These are phyloP conservation scores for Populus trichocarpa DNA, from an alignment of 441 rosid species.

Conservation along the genomic window DNA sequence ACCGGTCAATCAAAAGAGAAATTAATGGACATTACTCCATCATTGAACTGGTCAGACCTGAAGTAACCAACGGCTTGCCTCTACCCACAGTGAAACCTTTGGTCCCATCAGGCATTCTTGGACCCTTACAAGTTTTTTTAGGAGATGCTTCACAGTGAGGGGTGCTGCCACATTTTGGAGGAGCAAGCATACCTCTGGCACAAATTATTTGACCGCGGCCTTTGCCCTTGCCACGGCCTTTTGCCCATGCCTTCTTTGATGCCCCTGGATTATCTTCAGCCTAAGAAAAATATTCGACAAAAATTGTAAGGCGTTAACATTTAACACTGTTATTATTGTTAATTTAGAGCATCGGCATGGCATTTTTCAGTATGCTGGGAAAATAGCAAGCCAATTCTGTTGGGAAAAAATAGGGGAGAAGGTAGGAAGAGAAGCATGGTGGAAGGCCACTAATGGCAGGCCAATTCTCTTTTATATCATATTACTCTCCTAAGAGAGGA, in stretches of 20 bases:
- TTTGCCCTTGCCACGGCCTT: slow-evolving; percentile 52
- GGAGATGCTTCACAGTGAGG: slow-evolving; percentile 35
- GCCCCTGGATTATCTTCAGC: slow-evolving; percentile 51
- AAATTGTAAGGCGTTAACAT: not conserved
- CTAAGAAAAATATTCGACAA: slow-evolving; percentile 18
- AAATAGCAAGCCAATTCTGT: no score
- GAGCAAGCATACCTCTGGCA: slow-evolving; percentile 48
- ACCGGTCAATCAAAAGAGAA: not conserved
- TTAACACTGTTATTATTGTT: not conserved
- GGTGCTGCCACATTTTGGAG: slow-evolving; percentile 33
- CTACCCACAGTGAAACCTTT: slow-evolving; percentile 88
- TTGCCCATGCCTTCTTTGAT: slow-evolving; percentile 50
- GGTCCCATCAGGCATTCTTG: slow-evolving; percentile 92
- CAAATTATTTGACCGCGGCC: slow-evolving; percentile 45
- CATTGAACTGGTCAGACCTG: slow-evolving; percentile 14
- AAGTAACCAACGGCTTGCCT: slow-evolving; percentile 55
- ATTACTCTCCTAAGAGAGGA: no score
- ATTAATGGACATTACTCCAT: slow-evolving; percentile 12
- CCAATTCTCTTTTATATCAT: no score
- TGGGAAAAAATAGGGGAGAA: not conserved
- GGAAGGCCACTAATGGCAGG: no score
- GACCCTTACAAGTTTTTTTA: slow-evolving; percentile 51
- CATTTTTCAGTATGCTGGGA: not conserved
- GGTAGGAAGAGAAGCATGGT: not conserved
- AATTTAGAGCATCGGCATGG: not conserved